These are phyloP conservation scores for Lipomyces yamanashiensis DNA, from an alignment of 805 yeast genomes.

Conservation along the genomic window DNA sequence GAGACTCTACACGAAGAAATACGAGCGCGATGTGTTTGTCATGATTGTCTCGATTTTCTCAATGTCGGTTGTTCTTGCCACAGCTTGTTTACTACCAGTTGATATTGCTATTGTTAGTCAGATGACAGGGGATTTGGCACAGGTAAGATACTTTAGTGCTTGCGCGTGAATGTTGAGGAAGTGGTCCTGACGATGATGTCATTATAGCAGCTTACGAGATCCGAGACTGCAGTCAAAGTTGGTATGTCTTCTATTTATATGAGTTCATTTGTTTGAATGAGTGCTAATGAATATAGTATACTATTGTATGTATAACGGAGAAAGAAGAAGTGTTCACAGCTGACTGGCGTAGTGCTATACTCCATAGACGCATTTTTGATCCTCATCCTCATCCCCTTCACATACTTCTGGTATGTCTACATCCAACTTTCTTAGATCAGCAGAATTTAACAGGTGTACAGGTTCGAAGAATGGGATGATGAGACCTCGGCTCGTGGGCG, in stretches of 20 bases:
- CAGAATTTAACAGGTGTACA: background rate
- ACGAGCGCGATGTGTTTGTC: slow-evolving; percentile 37
- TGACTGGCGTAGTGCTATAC: slow-evolving; percentile 29
- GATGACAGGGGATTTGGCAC: slow-evolving; percentile 21
- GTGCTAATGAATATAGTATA: slow-evolving; percentile 24
- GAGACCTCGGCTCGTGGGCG: slow-evolving; percentile 33
- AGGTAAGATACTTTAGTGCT: slow-evolving; percentile 9
- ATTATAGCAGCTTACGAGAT: slow-evolving; percentile 13
- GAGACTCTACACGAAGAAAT: slow-evolving; percentile 31
- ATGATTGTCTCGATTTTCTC: slow-evolving; percentile 36
- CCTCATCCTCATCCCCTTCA: slow-evolving; percentile 38
- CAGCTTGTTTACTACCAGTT: slow-evolving; percentile 37
- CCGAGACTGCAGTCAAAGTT: slow-evolving; percentile 19
- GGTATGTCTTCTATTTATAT: slow-evolving; percentile 1
- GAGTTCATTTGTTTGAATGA: background rate
- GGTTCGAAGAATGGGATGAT: slow-evolving; percentile 39
- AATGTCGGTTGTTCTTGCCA: slow-evolving; percentile 36
- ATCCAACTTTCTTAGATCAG: background rate
- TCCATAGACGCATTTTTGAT: slow-evolving; percentile 37
- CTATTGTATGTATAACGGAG: slow-evolving; percentile 17
- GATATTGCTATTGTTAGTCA: slow-evolving; percentile 38
- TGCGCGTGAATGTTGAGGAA: background rate
- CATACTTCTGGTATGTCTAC: slow-evolving; percentile 37
- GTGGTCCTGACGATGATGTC: background rate
- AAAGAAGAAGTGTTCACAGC: background rate